phyloP scores from a whole-genome alignment of 208 protist species.

The Trypanosoma lewisi region DNA sequence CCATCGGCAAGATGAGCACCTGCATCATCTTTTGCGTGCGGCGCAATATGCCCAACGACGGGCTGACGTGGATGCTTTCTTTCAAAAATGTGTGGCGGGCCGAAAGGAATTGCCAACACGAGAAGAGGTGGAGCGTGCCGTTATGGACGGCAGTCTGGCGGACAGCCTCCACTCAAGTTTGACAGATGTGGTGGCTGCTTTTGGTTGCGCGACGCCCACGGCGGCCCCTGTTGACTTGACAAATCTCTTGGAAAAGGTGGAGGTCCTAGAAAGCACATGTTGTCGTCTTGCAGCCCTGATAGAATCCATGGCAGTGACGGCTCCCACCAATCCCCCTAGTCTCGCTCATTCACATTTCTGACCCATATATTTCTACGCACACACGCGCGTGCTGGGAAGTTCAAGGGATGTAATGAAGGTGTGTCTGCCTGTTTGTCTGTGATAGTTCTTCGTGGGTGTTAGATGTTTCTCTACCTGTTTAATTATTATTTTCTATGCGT shows the following conservation, averaged over 20 bases:
- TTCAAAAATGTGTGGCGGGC: conserved; percentile 16
- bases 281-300: conserved; percentile 34
- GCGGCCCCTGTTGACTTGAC: conserved; percentile 21
- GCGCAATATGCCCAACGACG: conserved; percentile 53
- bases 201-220: neutral
- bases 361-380: neutral
- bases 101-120: conserved; percentile 19
- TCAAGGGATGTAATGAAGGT: neutral
- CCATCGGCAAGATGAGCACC: conserved; percentile 40
- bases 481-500: too few relatives aligned
- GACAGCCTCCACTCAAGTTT: neutral
- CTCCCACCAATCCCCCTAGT: conserved; percentile 50
- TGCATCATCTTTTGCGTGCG: conserved; percentile 32
- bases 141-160: conserved; percentile 25
- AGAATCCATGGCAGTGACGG: conserved; percentile 37
- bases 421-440: neutral
- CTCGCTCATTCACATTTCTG: conserved; percentile 35
- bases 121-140: conserved; percentile 47
- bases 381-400: neutral
- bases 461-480: too few relatives aligned
- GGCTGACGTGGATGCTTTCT: conserved; percentile 56
- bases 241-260: conserved; percentile 26
- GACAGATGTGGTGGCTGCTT: neutral
- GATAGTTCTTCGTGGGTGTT: conserved; percentile 10
- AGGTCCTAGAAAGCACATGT: conserved; percentile 33